These are phyloP conservation scores for Leccinellum luteum DNA, from an alignment of 768 basidiomycete genomes.

Conservation along the genomic window DNA sequence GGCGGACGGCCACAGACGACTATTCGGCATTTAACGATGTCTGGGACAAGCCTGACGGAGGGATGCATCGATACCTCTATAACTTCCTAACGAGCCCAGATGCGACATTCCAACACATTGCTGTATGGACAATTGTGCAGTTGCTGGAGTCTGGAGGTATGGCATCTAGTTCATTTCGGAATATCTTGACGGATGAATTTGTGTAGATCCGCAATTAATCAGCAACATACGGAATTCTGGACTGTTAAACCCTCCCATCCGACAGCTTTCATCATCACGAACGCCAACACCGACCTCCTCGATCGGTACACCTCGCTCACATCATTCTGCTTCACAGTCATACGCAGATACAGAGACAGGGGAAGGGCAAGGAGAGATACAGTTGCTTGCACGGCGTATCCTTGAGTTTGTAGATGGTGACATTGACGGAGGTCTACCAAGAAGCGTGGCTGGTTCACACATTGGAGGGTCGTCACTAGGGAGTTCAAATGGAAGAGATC, in stretches of 20 bases:
- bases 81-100: constrained; percentile 92
- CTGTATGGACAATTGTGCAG: constrained; percentile 99
- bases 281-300: constrained; percentile 71
- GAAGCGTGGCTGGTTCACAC: constrained; percentile 63
- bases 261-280: constrained; percentile 72
- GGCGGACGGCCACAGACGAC: constrained; percentile 74
- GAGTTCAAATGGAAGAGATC: constrained; percentile 57
- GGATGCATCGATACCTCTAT: constrained; percentile 92
- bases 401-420: constrained; percentile 84
- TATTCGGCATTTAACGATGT: constrained; percentile 97
- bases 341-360: constrained; percentile 82
- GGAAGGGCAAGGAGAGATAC: constrained; percentile 91
- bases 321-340: constrained; percentile 65
- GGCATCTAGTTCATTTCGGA: constrained; percentile 8
- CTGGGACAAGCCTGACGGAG: constrained; percentile 97
- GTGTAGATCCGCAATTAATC: constrained; percentile 78
- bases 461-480: constrained; percentile 68
- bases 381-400: constrained; percentile 78
- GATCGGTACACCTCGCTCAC: constrained; percentile 69
- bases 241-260: constrained; percentile 82
- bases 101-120: constrained; percentile 98
- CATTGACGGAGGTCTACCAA: constrained; percentile 54
- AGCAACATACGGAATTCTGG: constrained; percentile 86
- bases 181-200: neutral
- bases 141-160: constrained; percentile 91